Evolutionary conservation across 768 basidiomycete genomes (phyloP).

Genomic region (Pulveroboletus sp.): DNA sequence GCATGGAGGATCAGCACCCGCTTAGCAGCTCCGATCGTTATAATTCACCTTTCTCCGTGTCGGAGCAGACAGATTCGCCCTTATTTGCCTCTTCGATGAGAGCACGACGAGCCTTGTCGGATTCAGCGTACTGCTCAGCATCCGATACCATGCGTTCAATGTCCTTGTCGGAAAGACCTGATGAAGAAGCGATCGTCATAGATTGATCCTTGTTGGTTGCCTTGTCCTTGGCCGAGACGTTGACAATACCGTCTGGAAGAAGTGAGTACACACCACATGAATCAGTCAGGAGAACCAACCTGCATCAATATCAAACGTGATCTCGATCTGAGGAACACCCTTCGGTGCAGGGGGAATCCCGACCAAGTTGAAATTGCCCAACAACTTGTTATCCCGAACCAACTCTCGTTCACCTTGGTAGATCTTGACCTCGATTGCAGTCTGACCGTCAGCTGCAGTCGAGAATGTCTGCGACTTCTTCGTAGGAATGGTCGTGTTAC

Average conservation of each 20-base stretch:
- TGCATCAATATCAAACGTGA: constrained; percentile 97
- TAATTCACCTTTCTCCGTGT: constrained; percentile 88
- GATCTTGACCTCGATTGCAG: constrained; percentile 99
- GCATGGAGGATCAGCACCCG: constrained; percentile 3
- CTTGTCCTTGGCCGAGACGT: constrained; percentile 95
- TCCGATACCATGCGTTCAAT: constrained; percentile 97
- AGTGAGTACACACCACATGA: neutral
- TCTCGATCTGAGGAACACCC: constrained; percentile 76
- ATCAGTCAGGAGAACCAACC: constrained; percentile 40
- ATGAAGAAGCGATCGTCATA: constrained; percentile 97
- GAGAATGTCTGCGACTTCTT: constrained; percentile 99
- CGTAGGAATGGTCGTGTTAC: constrained; percentile 99
- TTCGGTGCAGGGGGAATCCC: constrained; percentile 87
- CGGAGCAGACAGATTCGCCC: constrained; percentile 89
- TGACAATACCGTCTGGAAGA: constrained; percentile 83
- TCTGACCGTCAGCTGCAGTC: constrained; percentile 98
- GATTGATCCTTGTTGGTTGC: constrained; percentile 89
- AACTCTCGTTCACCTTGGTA: constrained; percentile 99
- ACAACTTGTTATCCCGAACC: constrained; percentile 96
- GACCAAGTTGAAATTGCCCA: constrained; percentile 99
- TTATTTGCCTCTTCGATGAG: constrained; percentile 97
- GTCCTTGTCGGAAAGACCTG: constrained; percentile 93
- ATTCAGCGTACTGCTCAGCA: constrained; percentile 90
- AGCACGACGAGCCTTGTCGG: constrained; percentile 81
- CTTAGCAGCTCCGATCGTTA: neutral